Evolutionary conservation across 2,329 filamentous ascomycete species (phyloP).

Genomic region (Ramularia collo-cygni): DNA sequence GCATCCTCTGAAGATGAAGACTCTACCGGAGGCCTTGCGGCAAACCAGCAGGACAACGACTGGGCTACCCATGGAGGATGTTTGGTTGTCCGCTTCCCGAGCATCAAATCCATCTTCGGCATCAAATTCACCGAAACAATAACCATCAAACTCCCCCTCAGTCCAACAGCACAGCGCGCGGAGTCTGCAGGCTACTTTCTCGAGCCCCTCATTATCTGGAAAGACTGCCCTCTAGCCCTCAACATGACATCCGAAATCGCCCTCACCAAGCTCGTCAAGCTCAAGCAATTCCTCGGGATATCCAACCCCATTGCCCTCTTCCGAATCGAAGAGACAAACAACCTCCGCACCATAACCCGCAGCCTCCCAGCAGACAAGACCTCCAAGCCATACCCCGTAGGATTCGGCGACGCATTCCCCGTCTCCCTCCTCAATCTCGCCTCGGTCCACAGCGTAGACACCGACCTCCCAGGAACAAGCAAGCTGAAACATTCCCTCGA

Average conservation of each 20-base stretch:
- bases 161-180: constrained; percentile 53
- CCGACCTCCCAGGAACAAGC: constrained; percentile 48
- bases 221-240: constrained; percentile 45
- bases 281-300: constrained; percentile 60
- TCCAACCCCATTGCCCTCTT: constrained; percentile 62
- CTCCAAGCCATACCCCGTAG: constrained; percentile 57
- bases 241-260: constrained; percentile 41
- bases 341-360: constrained; percentile 52
- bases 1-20: constrained; percentile 6
- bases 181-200: constrained; percentile 52
- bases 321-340: constrained; percentile 50
- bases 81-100: constrained; percentile 59
- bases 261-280: constrained; percentile 53
- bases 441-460: constrained; percentile 56
- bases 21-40: constrained; percentile 2
- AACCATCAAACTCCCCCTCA: constrained; percentile 61
- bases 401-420: constrained; percentile 67
- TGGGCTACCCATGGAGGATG: constrained; percentile 52
- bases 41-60: constrained; percentile 35
- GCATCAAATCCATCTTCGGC: neutral
- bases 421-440: constrained; percentile 61
- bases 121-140: constrained; percentile 42
- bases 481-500: constrained; percentile 46
- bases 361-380: constrained; percentile 53
- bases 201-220: constrained; percentile 60